These are phyloP conservation scores for Hanseniaspora gamundiae DNA, from an alignment of 1,139 yeast species.

Conservation along the genomic window DNA sequence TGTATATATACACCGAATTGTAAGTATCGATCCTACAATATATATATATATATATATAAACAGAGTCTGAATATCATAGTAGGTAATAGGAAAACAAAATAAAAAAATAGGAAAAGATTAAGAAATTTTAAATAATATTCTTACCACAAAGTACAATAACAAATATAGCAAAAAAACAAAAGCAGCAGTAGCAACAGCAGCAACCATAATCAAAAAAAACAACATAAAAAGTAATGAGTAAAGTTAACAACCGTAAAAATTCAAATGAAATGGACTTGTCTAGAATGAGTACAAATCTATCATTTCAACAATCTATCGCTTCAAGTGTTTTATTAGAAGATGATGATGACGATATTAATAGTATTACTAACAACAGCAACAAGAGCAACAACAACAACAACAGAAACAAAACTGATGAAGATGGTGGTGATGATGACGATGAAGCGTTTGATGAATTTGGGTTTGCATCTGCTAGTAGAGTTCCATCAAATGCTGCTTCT, in stretches of 20 bases:
- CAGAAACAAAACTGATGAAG: not conserved
- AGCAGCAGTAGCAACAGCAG: no score
- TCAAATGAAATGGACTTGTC: not conserved
- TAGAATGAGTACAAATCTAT: not conserved
- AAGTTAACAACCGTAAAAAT: not conserved
- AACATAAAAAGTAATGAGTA: not conserved
- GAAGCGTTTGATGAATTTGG: conserved; percentile 7
- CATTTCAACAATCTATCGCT: not conserved
- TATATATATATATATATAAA: no score
- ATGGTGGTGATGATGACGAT: conserved; percentile 3
- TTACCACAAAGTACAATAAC: no score
- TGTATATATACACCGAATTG: no score
- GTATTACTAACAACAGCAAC: not conserved
- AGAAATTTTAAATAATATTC: no score
- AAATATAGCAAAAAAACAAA: no score
- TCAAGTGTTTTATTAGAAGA: not conserved
- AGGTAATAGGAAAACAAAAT: no score
- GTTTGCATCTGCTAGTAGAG: not conserved
- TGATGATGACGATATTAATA: not conserved
- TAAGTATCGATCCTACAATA: no score
- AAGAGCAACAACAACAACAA: not conserved
- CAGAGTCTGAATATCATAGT: no score
- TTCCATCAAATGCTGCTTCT: not conserved
- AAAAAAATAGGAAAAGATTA: no score
- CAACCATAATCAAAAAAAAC: no score